Conservation (phyloP, 2,329 filamentous ascomycete genomes). For the Aureobasidium subglaciale region DNA sequence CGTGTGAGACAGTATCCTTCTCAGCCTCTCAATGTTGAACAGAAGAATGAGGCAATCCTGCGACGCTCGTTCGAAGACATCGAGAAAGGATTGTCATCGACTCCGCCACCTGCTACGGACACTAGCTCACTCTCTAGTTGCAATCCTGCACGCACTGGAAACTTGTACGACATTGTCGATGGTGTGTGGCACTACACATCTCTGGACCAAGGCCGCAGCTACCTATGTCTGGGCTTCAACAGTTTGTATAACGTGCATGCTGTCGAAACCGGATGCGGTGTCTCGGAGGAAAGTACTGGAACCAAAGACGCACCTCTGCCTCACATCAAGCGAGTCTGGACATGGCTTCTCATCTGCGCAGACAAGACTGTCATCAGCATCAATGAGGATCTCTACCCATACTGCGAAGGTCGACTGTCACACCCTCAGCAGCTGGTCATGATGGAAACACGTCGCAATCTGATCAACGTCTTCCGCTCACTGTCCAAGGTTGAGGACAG, state of each 20-base stretch:
- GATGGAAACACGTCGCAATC: conserved; percentile 49
- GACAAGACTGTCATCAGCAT: conserved; percentile 66
- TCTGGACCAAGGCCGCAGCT: conserved; percentile 60
- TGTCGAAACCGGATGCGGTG: conserved; percentile 9
- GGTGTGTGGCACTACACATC: conserved; percentile 71
- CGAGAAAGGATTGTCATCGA: conserved; percentile 27
- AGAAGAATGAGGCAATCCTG: neutral
- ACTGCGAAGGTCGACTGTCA: conserved; percentile 27
- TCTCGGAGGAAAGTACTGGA: conserved; percentile 23
- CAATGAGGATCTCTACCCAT: conserved; percentile 51
- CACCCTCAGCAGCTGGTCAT: conserved; percentile 40
- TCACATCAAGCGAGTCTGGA: conserved; percentile 54
- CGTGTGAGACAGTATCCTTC: conserved; percentile 22
- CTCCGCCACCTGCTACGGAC: conserved; percentile 21
- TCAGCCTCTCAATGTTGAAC: conserved; percentile 10
- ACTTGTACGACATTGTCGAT: conserved; percentile 55
- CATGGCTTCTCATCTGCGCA: conserved; percentile 62
- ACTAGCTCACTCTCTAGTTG: conserved; percentile 28
- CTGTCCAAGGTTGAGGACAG: conserved; percentile 45
- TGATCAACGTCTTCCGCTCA: conserved; percentile 55
- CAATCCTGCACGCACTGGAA: conserved; percentile 28
- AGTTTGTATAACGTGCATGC: conserved; percentile 53
- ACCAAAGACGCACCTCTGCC: conserved; percentile 28
- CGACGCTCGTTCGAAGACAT: conserved; percentile 15
- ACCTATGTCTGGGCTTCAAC: conserved; percentile 68